A percentile compares a stretch with the other conserved stretches of the same genome.
These are phyloP conservation scores for Phaseolus lunatus DNA, from an alignment of 306 rosid species.

Conservation along the genomic window DNA sequence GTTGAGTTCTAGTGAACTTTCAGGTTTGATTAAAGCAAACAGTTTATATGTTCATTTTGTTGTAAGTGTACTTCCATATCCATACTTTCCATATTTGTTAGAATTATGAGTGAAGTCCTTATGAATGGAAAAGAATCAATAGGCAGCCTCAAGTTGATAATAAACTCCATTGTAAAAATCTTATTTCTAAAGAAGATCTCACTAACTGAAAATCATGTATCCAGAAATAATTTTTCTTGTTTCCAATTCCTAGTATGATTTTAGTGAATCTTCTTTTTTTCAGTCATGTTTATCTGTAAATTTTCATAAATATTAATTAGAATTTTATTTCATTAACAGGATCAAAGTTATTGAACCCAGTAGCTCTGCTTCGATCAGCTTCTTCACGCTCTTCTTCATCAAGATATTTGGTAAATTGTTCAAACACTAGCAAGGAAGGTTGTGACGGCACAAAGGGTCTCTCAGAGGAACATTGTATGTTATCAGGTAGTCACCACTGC, in stretches of 20 bases:
- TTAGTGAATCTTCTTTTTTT: neutral
- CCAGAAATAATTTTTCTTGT: neutral
- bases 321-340: constrained; percentile 49
- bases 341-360: constrained; percentile 79
- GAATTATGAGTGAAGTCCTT: constrained; percentile 1
- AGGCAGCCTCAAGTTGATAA: constrained; percentile 2
- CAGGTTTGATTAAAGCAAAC: constrained; percentile 58
- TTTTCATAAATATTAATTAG: constrained; percentile 30
- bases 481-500: constrained; percentile 73
- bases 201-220: neutral
- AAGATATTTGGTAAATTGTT: constrained; percentile 58
- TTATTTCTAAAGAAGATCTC: constrained; percentile 1
- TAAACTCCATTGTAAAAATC: constrained; percentile 15
- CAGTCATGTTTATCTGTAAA: neutral
- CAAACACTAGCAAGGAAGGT: constrained; percentile 59
- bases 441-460: constrained; percentile 56
- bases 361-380: constrained; percentile 78
- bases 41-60: constrained; percentile 24
- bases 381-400: constrained; percentile 78
- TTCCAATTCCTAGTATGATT: neutral
- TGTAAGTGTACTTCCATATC: neutral
- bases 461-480: constrained; percentile 59
- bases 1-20: constrained; percentile 59
- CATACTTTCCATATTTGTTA: constrained; percentile 11
- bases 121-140: constrained; percentile 34